Evolutionary conservation across 768 basidiomycete species (phyloP).

Genomic region (Tylopilus felleus): DNA sequence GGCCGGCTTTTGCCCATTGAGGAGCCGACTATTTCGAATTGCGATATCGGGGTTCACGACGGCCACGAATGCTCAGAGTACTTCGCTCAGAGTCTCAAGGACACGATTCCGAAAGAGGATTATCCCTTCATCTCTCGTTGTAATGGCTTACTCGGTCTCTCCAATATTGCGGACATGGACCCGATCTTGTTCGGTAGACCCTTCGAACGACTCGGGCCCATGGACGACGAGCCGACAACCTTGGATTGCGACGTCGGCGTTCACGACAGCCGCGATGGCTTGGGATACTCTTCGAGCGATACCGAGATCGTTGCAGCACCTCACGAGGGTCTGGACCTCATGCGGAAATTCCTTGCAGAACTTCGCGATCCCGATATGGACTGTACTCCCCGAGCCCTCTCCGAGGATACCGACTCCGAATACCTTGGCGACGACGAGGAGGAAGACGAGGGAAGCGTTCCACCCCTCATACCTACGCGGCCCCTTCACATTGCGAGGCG

Average conservation of each 20-base stretch:
- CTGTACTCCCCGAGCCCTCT: neutral
- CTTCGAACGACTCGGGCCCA: neutral
- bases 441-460: neutral
- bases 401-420: slow-evolving; percentile 8
- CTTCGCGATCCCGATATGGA: slow-evolving; percentile 16
- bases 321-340: slow-evolving; percentile 3
- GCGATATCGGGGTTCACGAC: neutral
- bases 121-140: neutral
- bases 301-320: neutral
- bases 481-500: neutral
- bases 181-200: neutral
- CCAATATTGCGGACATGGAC: neutral
- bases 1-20: neutral
- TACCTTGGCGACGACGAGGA: neutral
- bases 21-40: neutral
- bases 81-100: neutral
- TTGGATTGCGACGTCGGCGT: neutral
- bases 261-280: neutral
- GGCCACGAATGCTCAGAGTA: neutral
- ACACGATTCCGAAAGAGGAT: neutral
- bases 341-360: slow-evolving; percentile 13
- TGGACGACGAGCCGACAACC: neutral
- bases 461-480: neutral
- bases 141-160: neutral
- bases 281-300: neutral